Evolutionary conservation across 257 asterid genomes (phyloP).

Genomic region (Osmanthus fragrans): DNA sequence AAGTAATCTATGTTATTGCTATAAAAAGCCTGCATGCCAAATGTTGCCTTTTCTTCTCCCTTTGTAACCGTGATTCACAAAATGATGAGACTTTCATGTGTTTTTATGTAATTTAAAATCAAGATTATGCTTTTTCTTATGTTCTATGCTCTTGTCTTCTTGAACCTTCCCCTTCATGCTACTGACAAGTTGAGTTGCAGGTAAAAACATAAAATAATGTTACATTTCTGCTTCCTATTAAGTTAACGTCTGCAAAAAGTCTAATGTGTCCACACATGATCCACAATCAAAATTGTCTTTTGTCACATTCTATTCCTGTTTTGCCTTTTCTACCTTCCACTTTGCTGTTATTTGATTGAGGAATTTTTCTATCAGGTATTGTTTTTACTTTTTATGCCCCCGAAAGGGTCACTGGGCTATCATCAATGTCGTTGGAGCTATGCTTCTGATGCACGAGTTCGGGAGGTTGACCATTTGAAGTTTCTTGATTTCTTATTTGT

Average conservation of each 20-base stretch:
- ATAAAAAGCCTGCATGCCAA: not conserved
- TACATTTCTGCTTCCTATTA: not conserved
- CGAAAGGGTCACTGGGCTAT: conserved; percentile 70
- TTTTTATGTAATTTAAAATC: not conserved
- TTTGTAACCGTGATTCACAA: not conserved
- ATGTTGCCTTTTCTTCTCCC: not conserved
- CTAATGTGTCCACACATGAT: not conserved
- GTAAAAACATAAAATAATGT: not conserved
- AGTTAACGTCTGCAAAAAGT: not conserved
- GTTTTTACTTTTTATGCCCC: conserved; percentile 68
- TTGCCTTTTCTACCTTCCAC: not conserved
- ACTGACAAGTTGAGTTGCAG: conserved; percentile 6
- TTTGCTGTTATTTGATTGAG: not conserved
- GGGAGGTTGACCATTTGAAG: no score
- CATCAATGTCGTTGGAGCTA: conserved; percentile 72
- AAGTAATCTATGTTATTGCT: not conserved
- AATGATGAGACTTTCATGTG: no score
- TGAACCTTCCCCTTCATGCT: not conserved
- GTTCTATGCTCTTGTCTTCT: not conserved
- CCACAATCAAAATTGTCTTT: not conserved
- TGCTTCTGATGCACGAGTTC: conserved; percentile 74
- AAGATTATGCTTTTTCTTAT: not conserved
- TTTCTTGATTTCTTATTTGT: conserved; percentile 26
- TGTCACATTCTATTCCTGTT: not conserved
- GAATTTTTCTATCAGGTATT: conserved; percentile 57